Conservation (phyloP, 2,329 filamentous ascomycete species). For the Aspergillus awamori region DNA sequence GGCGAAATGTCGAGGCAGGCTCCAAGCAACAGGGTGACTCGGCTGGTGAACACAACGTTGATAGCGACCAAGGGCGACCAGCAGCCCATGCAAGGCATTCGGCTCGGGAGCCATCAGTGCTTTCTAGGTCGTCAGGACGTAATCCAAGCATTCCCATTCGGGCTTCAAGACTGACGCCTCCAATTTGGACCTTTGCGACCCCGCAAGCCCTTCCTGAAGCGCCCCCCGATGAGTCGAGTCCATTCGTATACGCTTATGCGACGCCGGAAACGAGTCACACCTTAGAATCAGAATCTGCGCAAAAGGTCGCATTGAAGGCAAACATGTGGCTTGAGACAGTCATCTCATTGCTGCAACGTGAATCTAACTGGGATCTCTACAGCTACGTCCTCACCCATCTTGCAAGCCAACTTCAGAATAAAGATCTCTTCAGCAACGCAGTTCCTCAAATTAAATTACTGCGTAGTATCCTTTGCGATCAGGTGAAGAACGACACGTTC, state of each 20-base stretch:
- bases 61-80: slow-evolving; percentile 40
- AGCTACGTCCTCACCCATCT: slow-evolving; percentile 86
- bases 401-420: slow-evolving; percentile 85
- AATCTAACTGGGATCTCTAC: slow-evolving; percentile 87
- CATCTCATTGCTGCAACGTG: slow-evolving; percentile 71
- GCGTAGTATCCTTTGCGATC: slow-evolving; percentile 76
- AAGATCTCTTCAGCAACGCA: slow-evolving; percentile 76
- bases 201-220: slow-evolving; percentile 58
- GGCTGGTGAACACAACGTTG: slow-evolving; percentile 38
- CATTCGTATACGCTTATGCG: slow-evolving; percentile 54
- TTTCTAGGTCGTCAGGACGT: slow-evolving; percentile 38
- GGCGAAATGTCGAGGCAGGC: slow-evolving; percentile 61
- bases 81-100: slow-evolving; percentile 34
- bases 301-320: slow-evolving; percentile 59
- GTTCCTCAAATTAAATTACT: slow-evolving; percentile 75
- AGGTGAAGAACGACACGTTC: slow-evolving; percentile 75
- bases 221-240: slow-evolving; percentile 52
- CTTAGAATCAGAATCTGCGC: slow-evolving; percentile 28
- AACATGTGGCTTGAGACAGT: slow-evolving; percentile 76
- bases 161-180: slow-evolving; percentile 42
- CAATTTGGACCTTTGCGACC: slow-evolving; percentile 62
- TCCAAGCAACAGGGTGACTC: slow-evolving; percentile 47
- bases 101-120: slow-evolving; percentile 33
- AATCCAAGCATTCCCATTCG: slow-evolving; percentile 38
- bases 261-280: slow-evolving; percentile 39